These are phyloP conservation scores for Angophora floribunda DNA, from an alignment of 345 rosid species.

Conservation along the genomic window DNA sequence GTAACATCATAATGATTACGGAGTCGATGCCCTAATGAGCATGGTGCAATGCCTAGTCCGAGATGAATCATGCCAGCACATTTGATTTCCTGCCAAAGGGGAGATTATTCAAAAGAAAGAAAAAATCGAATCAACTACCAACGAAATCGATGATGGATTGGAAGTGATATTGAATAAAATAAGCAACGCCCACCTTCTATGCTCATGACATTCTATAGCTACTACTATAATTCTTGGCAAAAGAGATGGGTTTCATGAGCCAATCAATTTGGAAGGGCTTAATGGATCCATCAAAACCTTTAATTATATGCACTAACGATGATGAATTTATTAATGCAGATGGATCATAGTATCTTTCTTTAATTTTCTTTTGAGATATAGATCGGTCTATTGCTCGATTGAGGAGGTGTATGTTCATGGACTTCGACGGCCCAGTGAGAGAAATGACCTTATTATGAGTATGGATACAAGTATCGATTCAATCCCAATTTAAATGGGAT, in stretches of 20 bases:
- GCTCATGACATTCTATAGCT: background rate
- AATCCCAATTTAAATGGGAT: background rate
- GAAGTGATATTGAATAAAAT: background rate
- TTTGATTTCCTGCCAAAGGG: background rate
- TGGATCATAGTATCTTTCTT: background rate
- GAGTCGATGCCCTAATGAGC: background rate
- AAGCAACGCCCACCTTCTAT: background rate
- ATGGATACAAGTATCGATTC: background rate
- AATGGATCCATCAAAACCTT: background rate
- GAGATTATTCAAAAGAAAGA: background rate
- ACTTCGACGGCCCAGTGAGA: background rate
- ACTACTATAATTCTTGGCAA: background rate
- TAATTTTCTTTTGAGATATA: background rate
- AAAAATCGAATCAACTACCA: background rate
- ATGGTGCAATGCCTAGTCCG: background rate
- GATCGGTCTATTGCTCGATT: background rate
- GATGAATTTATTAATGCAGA: background rate
- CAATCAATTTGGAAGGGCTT: background rate
- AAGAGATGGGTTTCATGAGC: background rate
- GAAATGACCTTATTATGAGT: too few relatives aligned
- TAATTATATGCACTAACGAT: background rate
- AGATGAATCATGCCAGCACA: background rate
- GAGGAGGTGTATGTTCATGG: background rate
- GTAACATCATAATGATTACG: background rate
- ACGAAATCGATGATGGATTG: background rate